phyloP scores from a whole-genome alignment of 805 yeast genomes.

The Monosporozyma aerobia region DNA sequence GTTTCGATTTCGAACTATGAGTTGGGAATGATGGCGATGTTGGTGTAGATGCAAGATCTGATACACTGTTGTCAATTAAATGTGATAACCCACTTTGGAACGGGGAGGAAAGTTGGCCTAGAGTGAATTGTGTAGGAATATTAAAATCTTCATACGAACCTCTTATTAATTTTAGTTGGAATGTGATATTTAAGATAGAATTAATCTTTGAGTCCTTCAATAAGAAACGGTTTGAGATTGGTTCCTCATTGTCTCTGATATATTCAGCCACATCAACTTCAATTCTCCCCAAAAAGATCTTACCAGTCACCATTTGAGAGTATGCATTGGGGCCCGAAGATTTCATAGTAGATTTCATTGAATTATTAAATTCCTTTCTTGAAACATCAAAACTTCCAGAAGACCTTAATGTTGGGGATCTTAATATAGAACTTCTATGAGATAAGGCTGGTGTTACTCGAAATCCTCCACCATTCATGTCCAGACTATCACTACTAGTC shows the following conservation, averaged over 20 bases:
- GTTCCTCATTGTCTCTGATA: slow-evolving; percentile 39
- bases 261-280: slow-evolving; percentile 67
- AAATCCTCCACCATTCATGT: neutral
- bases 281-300: slow-evolving; percentile 53
- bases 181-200: slow-evolving; percentile 57
- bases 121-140: slow-evolving; percentile 9
- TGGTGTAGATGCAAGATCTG: neutral
- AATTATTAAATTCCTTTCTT: neutral
- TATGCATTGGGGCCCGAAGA: slow-evolving; percentile 9
- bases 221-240: slow-evolving; percentile 52
- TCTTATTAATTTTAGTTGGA: slow-evolving; percentile 39
- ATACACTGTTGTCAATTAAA: slow-evolving; percentile 2
- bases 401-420: slow-evolving; percentile 2
- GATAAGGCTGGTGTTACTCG: neutral
- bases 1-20: neutral
- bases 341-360: neutral
- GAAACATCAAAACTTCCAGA: neutral
- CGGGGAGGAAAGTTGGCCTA: slow-evolving; percentile 21
- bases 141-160: slow-evolving; percentile 30
- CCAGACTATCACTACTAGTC: too few relatives aligned
- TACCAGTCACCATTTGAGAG: slow-evolving; percentile 26
- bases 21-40: neutral
- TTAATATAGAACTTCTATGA: neutral
- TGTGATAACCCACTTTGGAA: slow-evolving; percentile 12
- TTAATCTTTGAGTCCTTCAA: slow-evolving; percentile 75